A percentile compares a stretch with the other conserved stretches of the same genome.
phyloP scores from a whole-genome alignment of 2,329 filamentous ascomycete genomes.

The Lasiodiplodia theobromae region DNA sequence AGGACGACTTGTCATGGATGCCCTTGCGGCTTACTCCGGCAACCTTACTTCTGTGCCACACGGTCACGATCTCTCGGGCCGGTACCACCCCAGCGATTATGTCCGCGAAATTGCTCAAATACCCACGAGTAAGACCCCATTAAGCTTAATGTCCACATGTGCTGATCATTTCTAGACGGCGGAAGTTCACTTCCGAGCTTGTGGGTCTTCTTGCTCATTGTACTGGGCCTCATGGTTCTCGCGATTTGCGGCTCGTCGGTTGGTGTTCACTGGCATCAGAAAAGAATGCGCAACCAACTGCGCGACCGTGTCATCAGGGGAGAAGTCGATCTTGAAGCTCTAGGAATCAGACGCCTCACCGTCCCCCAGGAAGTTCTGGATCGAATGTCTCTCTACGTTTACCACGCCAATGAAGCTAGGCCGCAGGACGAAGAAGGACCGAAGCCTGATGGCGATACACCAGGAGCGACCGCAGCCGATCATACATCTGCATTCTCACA shows the following conservation, averaged over 20 bases:
- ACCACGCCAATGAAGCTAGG: constrained; percentile 44
- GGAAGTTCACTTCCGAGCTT: constrained; percentile 71
- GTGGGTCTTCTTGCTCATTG: constrained; percentile 78
- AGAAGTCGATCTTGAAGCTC: constrained; percentile 83
- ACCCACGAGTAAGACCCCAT: constrained; percentile 44
- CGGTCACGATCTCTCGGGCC: constrained; percentile 46
- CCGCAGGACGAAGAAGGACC: constrained; percentile 1
- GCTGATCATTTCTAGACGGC: constrained; percentile 44
- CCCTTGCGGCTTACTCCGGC: constrained; percentile 79
- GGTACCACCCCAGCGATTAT: constrained; percentile 52
- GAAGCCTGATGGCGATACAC: neutral
- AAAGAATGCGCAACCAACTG: constrained; percentile 71
- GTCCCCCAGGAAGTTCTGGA: constrained; percentile 76
- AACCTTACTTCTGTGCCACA: constrained; percentile 64
- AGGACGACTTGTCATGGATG: constrained; percentile 72
- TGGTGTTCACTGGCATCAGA: constrained; percentile 79
- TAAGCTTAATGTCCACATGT: neutral
- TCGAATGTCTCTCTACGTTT: constrained; percentile 79
- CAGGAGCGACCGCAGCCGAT: neutral
- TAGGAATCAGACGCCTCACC: constrained; percentile 82
- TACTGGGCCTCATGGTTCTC: constrained; percentile 73
- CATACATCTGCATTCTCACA: constrained; percentile 64
- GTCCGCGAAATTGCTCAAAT: constrained; percentile 58
- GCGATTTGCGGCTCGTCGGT: constrained; percentile 73
- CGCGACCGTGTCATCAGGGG: constrained; percentile 75